A percentile compares a stretch with the other conserved stretches of the same genome.
These are phyloP conservation scores for Phytophthora fragariaefolia DNA, from an alignment of 352 stramenopile species.

Conservation along the genomic window DNA sequence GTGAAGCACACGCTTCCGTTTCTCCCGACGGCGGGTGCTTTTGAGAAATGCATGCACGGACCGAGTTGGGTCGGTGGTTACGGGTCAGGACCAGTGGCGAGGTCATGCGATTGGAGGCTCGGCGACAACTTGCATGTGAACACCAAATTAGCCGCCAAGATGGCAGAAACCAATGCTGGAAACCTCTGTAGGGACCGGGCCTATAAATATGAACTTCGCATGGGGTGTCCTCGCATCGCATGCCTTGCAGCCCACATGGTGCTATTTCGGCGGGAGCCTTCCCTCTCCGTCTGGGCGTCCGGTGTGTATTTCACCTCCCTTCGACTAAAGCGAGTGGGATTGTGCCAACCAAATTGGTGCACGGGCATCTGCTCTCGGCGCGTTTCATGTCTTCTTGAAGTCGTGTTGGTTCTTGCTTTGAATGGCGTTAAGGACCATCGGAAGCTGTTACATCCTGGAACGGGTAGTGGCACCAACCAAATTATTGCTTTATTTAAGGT, in stretches of 20 bases:
- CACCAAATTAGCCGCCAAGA: conserved; percentile 6
- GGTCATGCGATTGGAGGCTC: conserved; percentile 11
- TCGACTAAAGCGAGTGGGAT: conserved; percentile 1
- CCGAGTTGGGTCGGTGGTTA: conserved; percentile 32
- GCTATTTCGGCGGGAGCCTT: conserved; percentile 1
- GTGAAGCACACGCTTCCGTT: conserved; percentile 26
- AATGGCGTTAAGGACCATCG: neutral
- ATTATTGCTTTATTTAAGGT: too few relatives aligned
- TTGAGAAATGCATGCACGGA: conserved; percentile 38
- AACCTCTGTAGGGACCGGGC: neutral
- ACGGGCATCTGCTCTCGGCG: neutral
- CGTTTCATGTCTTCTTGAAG: neutral
- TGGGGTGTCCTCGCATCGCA: conserved; percentile 8
- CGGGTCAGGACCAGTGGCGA: conserved; percentile 14
- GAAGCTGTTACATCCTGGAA: neutral
- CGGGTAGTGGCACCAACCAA: too few relatives aligned
- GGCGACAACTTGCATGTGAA: neutral
- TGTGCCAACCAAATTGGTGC: neutral
- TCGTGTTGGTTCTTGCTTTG: neutral
- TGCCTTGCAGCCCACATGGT: neutral
- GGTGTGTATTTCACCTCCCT: neutral
- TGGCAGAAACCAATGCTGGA: conserved; percentile 9
- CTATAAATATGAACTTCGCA: conserved; percentile 20
- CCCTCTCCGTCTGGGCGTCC: neutral
- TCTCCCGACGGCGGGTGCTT: conserved; percentile 25